Evolutionary conservation across 495 filamentous ascomycete genomes (phyloP).

Genomic region (Pseudomonodictys pantanalensis): DNA sequence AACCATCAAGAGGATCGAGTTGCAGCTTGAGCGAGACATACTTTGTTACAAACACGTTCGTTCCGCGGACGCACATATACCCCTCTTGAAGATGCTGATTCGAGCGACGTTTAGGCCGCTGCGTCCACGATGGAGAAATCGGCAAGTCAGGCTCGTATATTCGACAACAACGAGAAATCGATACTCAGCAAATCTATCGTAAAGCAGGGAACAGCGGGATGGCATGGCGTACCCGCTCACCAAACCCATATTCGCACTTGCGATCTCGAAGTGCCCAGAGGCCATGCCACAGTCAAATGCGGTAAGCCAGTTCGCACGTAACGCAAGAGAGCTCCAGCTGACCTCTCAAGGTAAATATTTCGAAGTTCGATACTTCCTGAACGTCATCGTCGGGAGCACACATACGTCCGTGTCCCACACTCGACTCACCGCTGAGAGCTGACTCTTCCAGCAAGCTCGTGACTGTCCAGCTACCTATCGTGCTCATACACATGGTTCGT

Average conservation of each 20-base stretch:
- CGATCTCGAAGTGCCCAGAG: conserved; percentile 51
- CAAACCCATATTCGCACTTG: conserved; percentile 51
- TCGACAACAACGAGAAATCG: conserved; percentile 50
- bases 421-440: neutral
- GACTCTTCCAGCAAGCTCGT: conserved; percentile 43
- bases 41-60: conserved; percentile 50
- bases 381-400: conserved; percentile 45
- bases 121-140: conserved; percentile 48
- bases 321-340: conserved; percentile 4
- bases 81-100: conserved; percentile 10
- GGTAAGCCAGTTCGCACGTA: conserved; percentile 32
- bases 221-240: conserved; percentile 47
- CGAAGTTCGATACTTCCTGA: conserved; percentile 55
- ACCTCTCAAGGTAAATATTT: conserved; percentile 45
- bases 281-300: conserved; percentile 49
- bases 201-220: conserved; percentile 44
- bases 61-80: neutral
- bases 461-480: conserved; percentile 54
- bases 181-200: conserved; percentile 43
- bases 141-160: conserved; percentile 51
- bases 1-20: conserved; percentile 48
- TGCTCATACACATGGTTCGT: conserved; percentile 54
- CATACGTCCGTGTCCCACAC: conserved; percentile 42
- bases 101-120: conserved; percentile 40
- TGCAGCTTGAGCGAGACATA: conserved; percentile 48